Evolutionary conservation across 352 stramenopile genomes (phyloP), one percentile per base, ranked within the genome.

Genomic region (Saprolegnia parasitica): DNA sequence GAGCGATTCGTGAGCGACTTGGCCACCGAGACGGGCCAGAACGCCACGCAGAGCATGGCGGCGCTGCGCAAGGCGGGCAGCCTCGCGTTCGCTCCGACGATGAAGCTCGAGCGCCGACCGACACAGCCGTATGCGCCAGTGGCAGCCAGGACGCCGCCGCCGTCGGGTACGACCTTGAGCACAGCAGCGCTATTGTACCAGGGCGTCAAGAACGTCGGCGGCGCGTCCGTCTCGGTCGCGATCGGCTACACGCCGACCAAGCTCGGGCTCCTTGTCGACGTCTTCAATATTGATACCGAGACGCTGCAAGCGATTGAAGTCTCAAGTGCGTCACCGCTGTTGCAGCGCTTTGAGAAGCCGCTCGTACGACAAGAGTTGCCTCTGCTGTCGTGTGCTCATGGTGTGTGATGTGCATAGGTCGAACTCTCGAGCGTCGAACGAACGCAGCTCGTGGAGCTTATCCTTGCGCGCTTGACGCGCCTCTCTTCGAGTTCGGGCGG

Each of bases 271-370:
- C 80, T 83, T 20, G 80, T 93, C 32, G 83, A 93, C 52, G 71
- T 89, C 6, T 90, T 93, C 64, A 91, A 91, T 67, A 91, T 78
- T 68, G 83, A 93, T 63, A 89, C 79, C 18, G 85, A 93, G 50
- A 76, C 86, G 56, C 80, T 85, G 70, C 84, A 93, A 52, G 90
- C 85, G 0, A 83, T 91, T 39, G 87, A 93, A 47, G 81, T 93
- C 21, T 79, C 24, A 13, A 24, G 29, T 11, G n/a, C 81, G 4
- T 77, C 76, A 54, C 74, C 73, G 29, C 82, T 90, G 61, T 80
- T 93, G 74, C 65, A 81, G 68, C 5, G 67, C 61, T 90, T 86
- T 55, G 54, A 63, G 9, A 70, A 70, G 26, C 63, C 63, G 21
- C 29, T 70, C 45, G 63, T 70, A 70, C 37, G 42, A 35, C 18